A percentile compares a stretch with the other conserved stretches of the same genome.
Evolutionary conservation across 176 grass and related monocot genomes (phyloP).

Genomic region (Melocanna baccifera): DNA sequence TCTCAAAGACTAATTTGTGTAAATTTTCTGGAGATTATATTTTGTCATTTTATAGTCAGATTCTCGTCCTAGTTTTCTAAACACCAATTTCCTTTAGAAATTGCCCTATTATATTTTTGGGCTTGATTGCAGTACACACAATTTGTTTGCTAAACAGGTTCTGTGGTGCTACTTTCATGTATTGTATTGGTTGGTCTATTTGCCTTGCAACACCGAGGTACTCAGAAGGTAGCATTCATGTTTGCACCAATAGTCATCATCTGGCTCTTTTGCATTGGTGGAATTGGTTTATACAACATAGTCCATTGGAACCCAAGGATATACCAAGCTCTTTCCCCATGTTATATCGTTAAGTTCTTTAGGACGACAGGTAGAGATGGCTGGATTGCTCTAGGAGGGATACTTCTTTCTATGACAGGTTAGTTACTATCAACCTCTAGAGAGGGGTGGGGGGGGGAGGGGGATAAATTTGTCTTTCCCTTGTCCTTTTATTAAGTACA

Average conservation of each 20-base stretch:
- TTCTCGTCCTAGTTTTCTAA: not conserved
- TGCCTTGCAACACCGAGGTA: constrained; percentile 90
- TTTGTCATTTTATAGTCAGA: not conserved
- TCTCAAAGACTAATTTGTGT: not conserved
- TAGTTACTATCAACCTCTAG: constrained; percentile 24
- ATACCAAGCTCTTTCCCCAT: constrained; percentile 78
- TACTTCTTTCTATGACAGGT: constrained; percentile 96
- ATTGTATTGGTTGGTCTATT: constrained; percentile 93
- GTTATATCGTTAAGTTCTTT: constrained; percentile 81
- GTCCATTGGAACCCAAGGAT: constrained; percentile 82
- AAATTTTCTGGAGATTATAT: not conserved
- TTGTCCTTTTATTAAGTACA: not conserved
- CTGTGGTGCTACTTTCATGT: constrained; percentile 80
- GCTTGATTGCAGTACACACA: not conserved
- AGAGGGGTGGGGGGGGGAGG: too few relatives aligned
- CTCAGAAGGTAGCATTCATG: constrained; percentile 87
- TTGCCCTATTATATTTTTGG: constrained; percentile 3
- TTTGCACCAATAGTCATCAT: constrained; percentile 87
- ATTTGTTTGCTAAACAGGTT: constrained; percentile 57
- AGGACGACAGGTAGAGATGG: constrained; percentile 77
- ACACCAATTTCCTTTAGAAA: not conserved
- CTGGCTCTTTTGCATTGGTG: constrained; percentile 75
- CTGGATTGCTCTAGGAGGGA: constrained; percentile 93
- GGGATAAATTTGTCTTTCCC: not conserved
- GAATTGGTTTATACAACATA: constrained; percentile 83